Evolutionary conservation across 2,329 filamentous ascomycete species (phyloP), one percentile per base, ranked within the genome.

Genomic region (Emergomyces pasteurianus): DNA sequence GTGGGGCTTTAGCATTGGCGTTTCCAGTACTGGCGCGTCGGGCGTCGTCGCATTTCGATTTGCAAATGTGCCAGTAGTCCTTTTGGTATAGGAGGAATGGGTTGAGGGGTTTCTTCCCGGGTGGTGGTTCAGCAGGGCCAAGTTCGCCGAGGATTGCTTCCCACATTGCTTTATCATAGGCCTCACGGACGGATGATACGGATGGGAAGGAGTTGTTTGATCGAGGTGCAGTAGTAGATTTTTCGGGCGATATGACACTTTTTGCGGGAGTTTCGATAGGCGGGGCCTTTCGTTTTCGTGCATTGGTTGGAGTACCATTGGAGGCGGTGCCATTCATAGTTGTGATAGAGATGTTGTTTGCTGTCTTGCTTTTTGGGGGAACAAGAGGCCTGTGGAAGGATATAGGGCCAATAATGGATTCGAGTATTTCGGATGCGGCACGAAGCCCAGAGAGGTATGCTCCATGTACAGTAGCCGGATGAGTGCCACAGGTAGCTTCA

Each of bases 391-490:
- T 80, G 0, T 88, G 88, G 12, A 96, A 78, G 52, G 86, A 77
- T 62, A 99, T 90, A 0, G 90, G 86, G 0, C 94, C 94, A 38
- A 94, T 79, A 71, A 96, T 83, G 2, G 84, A 79, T 60, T 92
- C 86, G 43, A 96, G 79, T 2, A 99, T 83, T 69, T 97, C 92
- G 2, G 89, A 87, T 12, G 94, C 94, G 3, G 88, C 94, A 57
- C 94, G 86, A 6, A 99, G 80, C 2, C 94, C 95, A 1, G 94
- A 96, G 3, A 99, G 79, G 70, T 97, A 99, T 9, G 94, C 95
- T 6, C 94, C 94, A 67, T 99, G 94, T 0, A 99, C 94, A 1
- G 94, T 99, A 38, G 95, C 94, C 14, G 95, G 94, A 71, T 99
- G 92, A 0, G 91, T 96, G 54, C 90, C 91, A 67, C 89, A 96